Conservation (phyloP, 495 filamentous ascomycete species). For the Venustampulla echinocandica region DNA sequence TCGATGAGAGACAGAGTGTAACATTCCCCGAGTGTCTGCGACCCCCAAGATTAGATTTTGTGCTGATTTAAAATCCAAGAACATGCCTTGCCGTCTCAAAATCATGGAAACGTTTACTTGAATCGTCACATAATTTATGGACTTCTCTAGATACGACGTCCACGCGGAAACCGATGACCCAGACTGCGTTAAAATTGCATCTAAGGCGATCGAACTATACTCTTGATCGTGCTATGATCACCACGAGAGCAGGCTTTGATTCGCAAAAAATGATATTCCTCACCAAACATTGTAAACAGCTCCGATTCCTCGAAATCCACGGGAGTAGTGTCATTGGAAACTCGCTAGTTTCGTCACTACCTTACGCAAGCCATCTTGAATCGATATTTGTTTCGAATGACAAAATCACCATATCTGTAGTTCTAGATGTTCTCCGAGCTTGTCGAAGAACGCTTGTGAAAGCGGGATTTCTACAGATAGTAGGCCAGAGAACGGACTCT, state of each 20-base stretch:
- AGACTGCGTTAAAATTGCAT: constrained; percentile 13
- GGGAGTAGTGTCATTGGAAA: constrained; percentile 15
- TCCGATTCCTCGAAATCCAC: constrained; percentile 12
- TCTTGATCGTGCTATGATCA: constrained; percentile 17
- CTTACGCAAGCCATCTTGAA: constrained; percentile 11
- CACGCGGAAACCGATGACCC: constrained; percentile 1
- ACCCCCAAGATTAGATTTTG: background rate
- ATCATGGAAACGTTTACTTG: constrained; percentile 21
- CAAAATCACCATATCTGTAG: constrained; percentile 4
- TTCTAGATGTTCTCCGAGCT: constrained; percentile 7
- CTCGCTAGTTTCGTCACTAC: constrained; percentile 11
- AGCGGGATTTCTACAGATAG: constrained; percentile 8
- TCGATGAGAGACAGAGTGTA: constrained; percentile 20
- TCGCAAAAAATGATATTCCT: constrained; percentile 6
- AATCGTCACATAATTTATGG: constrained; percentile 19
- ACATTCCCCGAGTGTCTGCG: background rate
- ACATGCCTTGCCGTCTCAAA: constrained; percentile 21
- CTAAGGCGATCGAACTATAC: constrained; percentile 22
- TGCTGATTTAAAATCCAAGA: constrained; percentile 7
- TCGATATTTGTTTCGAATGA: constrained; percentile 9
- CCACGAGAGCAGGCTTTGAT: constrained; percentile 10
- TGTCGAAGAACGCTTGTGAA: constrained; percentile 10
- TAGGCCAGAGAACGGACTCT: background rate
- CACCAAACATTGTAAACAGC: constrained; percentile 13
- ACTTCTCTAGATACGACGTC: constrained; percentile 16